These are phyloP conservation scores for Scleroderma bovista DNA, from an alignment of 768 basidiomycete genomes.

Conservation along the genomic window DNA sequence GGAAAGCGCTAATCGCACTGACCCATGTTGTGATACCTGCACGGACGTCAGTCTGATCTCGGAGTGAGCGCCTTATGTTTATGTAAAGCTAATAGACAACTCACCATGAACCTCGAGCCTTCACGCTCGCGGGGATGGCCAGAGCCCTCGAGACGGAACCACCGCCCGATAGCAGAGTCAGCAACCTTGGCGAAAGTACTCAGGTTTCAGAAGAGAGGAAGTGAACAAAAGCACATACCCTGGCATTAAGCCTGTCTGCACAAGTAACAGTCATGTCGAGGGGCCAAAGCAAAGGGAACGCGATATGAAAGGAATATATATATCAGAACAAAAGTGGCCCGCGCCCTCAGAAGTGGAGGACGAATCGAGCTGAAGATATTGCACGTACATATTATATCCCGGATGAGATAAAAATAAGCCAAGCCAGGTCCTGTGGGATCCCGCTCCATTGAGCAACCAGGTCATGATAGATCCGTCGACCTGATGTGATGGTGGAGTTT, in stretches of 20 bases:
- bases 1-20: slow-evolving; percentile 19
- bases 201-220: neutral
- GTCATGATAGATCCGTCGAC: neutral
- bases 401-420: too few species aligned
- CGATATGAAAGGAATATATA: slow-evolving; percentile 10
- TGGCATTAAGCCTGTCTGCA: slow-evolving; percentile 38
- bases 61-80: slow-evolving; percentile 4
- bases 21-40: slow-evolving; percentile 83
- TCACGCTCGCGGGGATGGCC: slow-evolving; percentile 56
- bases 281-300: slow-evolving; percentile 15
- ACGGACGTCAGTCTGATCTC: slow-evolving; percentile 61
- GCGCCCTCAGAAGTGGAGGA: neutral
- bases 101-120: slow-evolving; percentile 58
- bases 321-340: slow-evolving; percentile 14
- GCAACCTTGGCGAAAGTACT: slow-evolving; percentile 29
- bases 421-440: neutral
- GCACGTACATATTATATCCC: neutral
- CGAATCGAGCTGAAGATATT: too few species aligned
- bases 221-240: slow-evolving; percentile 18
- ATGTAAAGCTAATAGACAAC: slow-evolving; percentile 10
- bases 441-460: neutral
- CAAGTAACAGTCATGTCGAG: slow-evolving; percentile 33
- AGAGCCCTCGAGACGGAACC: slow-evolving; percentile 71
- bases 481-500: too few species aligned
- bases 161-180: slow-evolving; percentile 45